These are phyloP conservation scores for Verticillium nubilum DNA, from an alignment of 2,329 filamentous ascomycete species.

Conservation along the genomic window DNA sequence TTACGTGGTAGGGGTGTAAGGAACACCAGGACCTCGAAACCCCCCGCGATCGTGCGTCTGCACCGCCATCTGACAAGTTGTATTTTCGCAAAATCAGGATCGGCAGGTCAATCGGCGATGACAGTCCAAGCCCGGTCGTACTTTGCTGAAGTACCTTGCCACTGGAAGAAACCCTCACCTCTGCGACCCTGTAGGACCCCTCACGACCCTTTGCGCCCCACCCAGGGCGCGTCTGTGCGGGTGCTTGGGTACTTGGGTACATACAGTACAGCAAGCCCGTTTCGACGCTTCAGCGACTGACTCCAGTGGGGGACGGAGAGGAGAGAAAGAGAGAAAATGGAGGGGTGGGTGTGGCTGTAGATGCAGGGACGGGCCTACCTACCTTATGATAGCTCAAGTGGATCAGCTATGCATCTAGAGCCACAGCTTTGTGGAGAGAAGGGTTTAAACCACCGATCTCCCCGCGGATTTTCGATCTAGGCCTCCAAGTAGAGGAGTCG, in stretches of 20 bases:
- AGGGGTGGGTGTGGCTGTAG: not conserved
- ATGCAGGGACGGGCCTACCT: not conserved
- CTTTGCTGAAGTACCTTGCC: not conserved
- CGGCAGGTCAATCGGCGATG: not conserved
- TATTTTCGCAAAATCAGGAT: not conserved
- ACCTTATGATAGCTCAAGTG: not conserved
- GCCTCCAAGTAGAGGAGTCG: not conserved
- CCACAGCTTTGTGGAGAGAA: not conserved
- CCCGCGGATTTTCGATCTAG: not conserved
- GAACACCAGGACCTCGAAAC: not conserved
- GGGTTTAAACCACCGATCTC: not conserved
- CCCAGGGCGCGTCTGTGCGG: no score
- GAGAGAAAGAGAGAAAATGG: not conserved
- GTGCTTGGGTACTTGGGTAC: not conserved
- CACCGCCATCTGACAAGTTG: not conserved
- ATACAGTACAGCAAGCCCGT: not conserved
- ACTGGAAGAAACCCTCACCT: not conserved
- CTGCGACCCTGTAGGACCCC: not conserved
- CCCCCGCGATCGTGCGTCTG: not conserved
- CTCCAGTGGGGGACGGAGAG: not conserved
- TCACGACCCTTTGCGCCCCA: not conserved
- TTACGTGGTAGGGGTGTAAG: not conserved
- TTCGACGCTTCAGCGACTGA: not conserved
- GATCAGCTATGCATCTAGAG: not conserved
- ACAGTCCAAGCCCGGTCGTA: not conserved